Conservation (phyloP, 176 grass and related monocot species). For the Oryza meyeriana region DNA sequence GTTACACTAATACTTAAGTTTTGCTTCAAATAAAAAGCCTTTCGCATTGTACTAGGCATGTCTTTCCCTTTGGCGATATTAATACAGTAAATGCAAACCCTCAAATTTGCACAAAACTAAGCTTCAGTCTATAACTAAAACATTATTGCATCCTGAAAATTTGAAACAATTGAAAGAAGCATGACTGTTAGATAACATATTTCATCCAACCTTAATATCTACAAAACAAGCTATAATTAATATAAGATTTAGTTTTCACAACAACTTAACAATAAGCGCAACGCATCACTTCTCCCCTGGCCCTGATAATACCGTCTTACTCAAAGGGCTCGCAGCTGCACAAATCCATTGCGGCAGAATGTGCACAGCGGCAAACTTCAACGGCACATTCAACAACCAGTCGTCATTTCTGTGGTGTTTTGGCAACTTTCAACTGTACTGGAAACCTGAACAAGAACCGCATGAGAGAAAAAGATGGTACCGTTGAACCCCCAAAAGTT, state of each 20-base stretch:
- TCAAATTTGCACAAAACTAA: background rate
- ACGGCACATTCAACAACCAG: background rate
- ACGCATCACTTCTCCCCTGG: no score
- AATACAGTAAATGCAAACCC: background rate
- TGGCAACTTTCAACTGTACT: background rate
- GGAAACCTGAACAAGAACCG: background rate
- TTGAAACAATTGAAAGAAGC: no score
- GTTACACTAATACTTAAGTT: no score
- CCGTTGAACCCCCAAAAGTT: background rate
- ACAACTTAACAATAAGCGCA: no score
- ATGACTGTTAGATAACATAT: no score
- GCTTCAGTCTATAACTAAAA: background rate
- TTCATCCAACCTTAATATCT: no score
- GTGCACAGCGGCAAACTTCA: background rate
- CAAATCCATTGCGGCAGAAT: background rate
- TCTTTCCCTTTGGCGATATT: background rate
- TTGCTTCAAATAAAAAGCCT: background rate
- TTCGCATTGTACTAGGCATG: background rate
- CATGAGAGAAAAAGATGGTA: background rate
- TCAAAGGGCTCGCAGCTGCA: background rate
- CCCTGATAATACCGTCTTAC: background rate
- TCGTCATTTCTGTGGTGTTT: background rate
- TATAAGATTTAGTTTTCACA: no score
- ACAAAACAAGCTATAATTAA: no score
- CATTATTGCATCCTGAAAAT: no score